These are phyloP conservation scores for Apiospora malaysiana DNA, from an alignment of 2,329 filamentous ascomycete species.

Conservation along the genomic window DNA sequence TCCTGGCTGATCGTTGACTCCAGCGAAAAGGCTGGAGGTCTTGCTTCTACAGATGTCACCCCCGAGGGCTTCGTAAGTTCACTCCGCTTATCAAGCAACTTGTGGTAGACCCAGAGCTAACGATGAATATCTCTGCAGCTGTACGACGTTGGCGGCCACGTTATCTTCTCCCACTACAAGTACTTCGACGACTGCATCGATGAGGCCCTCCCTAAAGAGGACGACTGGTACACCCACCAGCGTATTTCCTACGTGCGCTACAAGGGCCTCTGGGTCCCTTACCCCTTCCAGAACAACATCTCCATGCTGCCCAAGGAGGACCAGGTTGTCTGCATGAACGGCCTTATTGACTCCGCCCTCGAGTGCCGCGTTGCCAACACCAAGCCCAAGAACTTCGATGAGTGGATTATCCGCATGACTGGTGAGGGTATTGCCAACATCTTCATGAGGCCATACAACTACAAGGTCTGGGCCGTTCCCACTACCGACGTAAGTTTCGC, in stretches of 20 bases:
- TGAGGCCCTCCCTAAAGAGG: slow-evolving; percentile 90
- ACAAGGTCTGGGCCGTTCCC: slow-evolving; percentile 99
- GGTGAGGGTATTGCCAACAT: slow-evolving; percentile 88
- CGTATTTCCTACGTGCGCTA: slow-evolving; percentile 99
- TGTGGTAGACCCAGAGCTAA: not conserved
- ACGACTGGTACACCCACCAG: slow-evolving; percentile 98
- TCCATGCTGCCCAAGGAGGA: slow-evolving; percentile 98
- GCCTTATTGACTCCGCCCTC: slow-evolving; percentile 92
- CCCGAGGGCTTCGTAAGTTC: slow-evolving; percentile 93
- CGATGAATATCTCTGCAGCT: slow-evolving; percentile 61
- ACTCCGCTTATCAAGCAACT: slow-evolving; percentile 18
- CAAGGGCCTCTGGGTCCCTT: slow-evolving; percentile 95
- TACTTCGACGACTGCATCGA: slow-evolving; percentile 99
- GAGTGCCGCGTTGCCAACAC: slow-evolving; percentile 84
- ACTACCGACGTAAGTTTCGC: slow-evolving; percentile 79
- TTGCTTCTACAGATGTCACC: slow-evolving; percentile 93
- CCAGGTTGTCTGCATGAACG: slow-evolving; percentile 92
- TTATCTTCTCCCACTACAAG: slow-evolving; percentile 99
- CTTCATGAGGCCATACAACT: slow-evolving; percentile 99
- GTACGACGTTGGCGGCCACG: slow-evolving; percentile 97
- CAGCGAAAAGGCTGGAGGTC: slow-evolving; percentile 89
- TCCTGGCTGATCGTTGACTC: slow-evolving; percentile 97
- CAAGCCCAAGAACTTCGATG: slow-evolving; percentile 96
- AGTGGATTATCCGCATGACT: slow-evolving; percentile 96
- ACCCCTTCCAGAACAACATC: slow-evolving; percentile 99